phyloP scores from a whole-genome alignment of 768 basidiomycete genomes.

The Glaciozyma martinii region DNA sequence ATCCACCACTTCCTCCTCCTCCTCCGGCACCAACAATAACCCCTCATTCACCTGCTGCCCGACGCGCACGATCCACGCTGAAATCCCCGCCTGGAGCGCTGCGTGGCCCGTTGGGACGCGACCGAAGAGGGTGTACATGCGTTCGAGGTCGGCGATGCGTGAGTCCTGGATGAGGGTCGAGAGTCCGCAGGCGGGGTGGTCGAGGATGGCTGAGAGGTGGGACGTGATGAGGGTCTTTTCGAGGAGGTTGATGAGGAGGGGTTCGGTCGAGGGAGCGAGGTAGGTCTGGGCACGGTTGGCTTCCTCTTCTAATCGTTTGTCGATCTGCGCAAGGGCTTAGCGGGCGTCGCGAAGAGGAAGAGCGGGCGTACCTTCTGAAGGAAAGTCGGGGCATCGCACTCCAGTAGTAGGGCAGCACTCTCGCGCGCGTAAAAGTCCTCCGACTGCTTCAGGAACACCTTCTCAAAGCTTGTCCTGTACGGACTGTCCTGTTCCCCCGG shows the following conservation, averaged over 20 bases:
- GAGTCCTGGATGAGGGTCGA: conserved; percentile 77
- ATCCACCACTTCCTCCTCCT: conserved; percentile 33
- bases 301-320: conserved; percentile 71
- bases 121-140: conserved; percentile 66
- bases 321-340: conserved; percentile 51
- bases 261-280: conserved; percentile 62
- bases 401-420: conserved; percentile 58
- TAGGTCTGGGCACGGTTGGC: conserved; percentile 77
- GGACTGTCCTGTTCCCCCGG: conserved; percentile 41
- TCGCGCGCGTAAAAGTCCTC: conserved; percentile 69
- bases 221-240: conserved; percentile 66
- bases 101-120: conserved; percentile 60
- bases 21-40: neutral
- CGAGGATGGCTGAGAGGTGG: conserved; percentile 65
- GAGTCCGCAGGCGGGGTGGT: conserved; percentile 73
- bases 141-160: conserved; percentile 62
- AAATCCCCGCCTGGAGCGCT: conserved; percentile 57
- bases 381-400: conserved; percentile 73
- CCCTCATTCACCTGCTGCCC: conserved; percentile 70
- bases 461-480: conserved; percentile 81
- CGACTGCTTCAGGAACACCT: conserved; percentile 66
- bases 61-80: conserved; percentile 59
- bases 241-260: conserved; percentile 62
- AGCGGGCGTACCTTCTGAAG: conserved; percentile 55
- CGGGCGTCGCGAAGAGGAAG: conserved; percentile 16